Evolutionary conservation across 2,329 filamentous ascomycete species (phyloP), one percentile per base, ranked within the genome.

Genomic region (Fusarium verrucosum): DNA sequence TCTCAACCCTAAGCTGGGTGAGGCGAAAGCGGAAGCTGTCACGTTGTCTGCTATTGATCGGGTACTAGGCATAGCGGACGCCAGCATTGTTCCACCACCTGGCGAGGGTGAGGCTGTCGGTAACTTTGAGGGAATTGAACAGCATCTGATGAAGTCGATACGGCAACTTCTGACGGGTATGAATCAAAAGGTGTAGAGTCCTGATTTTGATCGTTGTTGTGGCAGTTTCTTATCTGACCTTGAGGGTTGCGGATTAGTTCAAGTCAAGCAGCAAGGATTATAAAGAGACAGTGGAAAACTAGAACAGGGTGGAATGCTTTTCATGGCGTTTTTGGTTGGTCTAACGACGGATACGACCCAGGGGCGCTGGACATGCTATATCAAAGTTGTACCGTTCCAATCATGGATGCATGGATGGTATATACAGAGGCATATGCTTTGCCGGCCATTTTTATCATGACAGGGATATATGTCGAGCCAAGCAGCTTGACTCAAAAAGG

Each of bases 21-120:
- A 76, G 50, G 73, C 74, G 23, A 77, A 77, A 57, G 79, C 81
- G 13, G 81, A 84, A 64, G 77, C 78, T 11, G 74, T 85, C 30
- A 75, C 83, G 1, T 70, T 85, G 28, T 84, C 82, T 3, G 82
- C 82, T 13, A 81, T 84, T 42, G 80, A 84, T 60, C 81, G 81
- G 20, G 81, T 82, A 4, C 73, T 85, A 8, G 82, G 81, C 4
- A 76, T 85, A 17, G 78, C 80, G 5, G 76, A 80, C 30, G 75
- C 76, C 6, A 83, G 79, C 60, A 78, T 80, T 23, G 72, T 79
- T 19, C 72, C 76, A 3, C 75, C 74, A 6, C 67, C 71, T 6
- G 70, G 64, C 7, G 76, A 77, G 40, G 73, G 73, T n/a, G 73
- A 78, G 50, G 53, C 71, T 20, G 68, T 62, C 8, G 72, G 72